These are phyloP conservation scores for Solanum hybrid DNA, from an alignment of 305 asterid genomes.

Conservation along the genomic window DNA sequence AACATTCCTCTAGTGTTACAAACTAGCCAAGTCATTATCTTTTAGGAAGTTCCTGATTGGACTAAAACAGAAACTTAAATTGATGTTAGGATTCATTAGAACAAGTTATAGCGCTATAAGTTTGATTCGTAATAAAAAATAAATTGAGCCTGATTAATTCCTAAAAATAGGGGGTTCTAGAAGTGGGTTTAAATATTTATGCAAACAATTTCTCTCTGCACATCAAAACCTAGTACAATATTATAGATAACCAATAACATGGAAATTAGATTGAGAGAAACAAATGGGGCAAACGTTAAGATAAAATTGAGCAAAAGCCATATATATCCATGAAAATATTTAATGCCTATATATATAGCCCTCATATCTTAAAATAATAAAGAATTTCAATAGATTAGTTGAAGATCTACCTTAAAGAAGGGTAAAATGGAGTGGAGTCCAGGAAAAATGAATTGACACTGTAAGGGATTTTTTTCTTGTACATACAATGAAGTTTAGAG, in stretches of 20 bases:
- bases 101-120: rapidly evolving
- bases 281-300: neutral
- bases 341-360: no score
- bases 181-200: neutral
- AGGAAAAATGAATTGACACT: neutral
- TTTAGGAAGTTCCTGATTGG: neutral
- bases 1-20: neutral
- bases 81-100: neutral
- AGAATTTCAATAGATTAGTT: neutral
- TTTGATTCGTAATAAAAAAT: no score
- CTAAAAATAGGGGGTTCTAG: neutral
- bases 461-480: neutral
- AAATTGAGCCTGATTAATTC: neutral
- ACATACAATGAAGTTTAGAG: no score
- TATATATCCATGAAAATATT: no score
- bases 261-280: neutral
- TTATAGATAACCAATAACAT: neutral
- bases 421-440: neutral
- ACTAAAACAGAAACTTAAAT: no score
- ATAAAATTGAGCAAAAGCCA: neutral
- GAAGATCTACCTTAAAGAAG: no score
- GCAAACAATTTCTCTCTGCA: neutral
- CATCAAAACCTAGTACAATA: neutral
- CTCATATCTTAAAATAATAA: no score
- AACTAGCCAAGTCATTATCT: neutral